Evolutionary conservation across 345 rosid species (phyloP).

Genomic region (Salix brachista): DNA sequence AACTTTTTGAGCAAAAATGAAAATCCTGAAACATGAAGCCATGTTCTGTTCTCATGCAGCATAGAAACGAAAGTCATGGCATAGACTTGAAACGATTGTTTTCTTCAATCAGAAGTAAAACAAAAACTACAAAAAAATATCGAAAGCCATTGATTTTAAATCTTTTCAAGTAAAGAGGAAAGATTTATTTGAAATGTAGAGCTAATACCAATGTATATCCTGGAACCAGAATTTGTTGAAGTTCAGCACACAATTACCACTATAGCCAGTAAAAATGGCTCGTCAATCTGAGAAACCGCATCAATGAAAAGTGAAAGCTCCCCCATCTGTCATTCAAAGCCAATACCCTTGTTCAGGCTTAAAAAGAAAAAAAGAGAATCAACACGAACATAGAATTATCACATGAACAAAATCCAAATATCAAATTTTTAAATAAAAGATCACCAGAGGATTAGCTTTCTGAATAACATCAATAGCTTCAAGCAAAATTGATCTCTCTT

Average conservation of each 20-base stretch:
- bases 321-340: conserved; percentile 67
- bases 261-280: conserved; percentile 94
- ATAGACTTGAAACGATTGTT: neutral
- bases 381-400: conserved; percentile 20
- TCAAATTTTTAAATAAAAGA: conserved; percentile 47
- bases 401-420: conserved; percentile 39
- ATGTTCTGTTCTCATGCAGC: conserved; percentile 1
- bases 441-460: conserved; percentile 95
- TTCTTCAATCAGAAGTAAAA: conserved; percentile 3
- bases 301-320: conserved; percentile 88
- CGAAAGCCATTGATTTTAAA: conserved; percentile 18
- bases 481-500: conserved; percentile 57
- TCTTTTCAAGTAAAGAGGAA: conserved; percentile 29
- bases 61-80: neutral
- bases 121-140: neutral
- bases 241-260: conserved; percentile 99
- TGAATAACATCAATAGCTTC: conserved; percentile 62
- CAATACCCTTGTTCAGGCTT: conserved; percentile 34
- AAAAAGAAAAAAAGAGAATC: conserved; percentile 18
- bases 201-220: conserved; percentile 91
- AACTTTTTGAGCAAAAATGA: neutral
- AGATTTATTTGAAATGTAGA: conserved; percentile 56
- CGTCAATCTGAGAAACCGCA: conserved; percentile 84
- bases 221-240: conserved; percentile 95
- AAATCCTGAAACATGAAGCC: neutral